Base-by-base conservation (phyloP, 768 basidiomycete genomes). In the Russula brevipes region DNA sequence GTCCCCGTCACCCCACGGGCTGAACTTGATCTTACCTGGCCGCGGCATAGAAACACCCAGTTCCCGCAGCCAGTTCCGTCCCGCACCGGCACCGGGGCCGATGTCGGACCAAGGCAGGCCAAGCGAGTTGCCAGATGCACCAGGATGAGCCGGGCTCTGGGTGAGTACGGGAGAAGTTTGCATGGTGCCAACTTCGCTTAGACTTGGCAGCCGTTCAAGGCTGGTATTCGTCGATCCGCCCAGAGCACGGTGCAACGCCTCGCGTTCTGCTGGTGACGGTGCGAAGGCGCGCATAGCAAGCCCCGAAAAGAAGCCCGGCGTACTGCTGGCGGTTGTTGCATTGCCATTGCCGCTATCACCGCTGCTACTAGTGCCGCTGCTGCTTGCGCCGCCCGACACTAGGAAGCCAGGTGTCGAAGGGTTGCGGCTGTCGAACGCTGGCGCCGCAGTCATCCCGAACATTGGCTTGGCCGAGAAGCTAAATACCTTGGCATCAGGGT, bases 401-500 rank as follows among this genome's bases (percentile, higher is more conserved):
- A 38, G 45, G 47, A 31, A 33, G 12, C 45, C 41, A 16, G 62
- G 54, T 30, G 60, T 56, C 44, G 60, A 69, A n/a, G 66, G 51
- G 38, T 64, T 65, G 57, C 55, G 67, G 61, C 64, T 56, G 64
- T 69, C 66, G 49, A 67, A 69, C 39, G 61, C 36, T 19, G 59
- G 60, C 64, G 67, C 45, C 57, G 68, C 49, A 55, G 63, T 55
- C 62, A 60, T 46, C 16, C 41, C 41, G 5, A 59, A 65, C 62
- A 72, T 70, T 4, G 66, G 60, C 65, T 55, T 65, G 33, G 36
- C 75, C 41, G 77, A 74, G 54, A 88, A 77, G 70, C 79, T 85
- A 77, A 94, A 94, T 59, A 85, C 90, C 71, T 92, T 91, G 57
- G 91, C 91, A 73, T 88, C 88, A 1, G 91, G 91, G 73, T 94